Evolutionary conservation across 805 yeast genomes (phyloP), one percentile per base, ranked within the genome.

Genomic region (Kazachstania taianensis): DNA sequence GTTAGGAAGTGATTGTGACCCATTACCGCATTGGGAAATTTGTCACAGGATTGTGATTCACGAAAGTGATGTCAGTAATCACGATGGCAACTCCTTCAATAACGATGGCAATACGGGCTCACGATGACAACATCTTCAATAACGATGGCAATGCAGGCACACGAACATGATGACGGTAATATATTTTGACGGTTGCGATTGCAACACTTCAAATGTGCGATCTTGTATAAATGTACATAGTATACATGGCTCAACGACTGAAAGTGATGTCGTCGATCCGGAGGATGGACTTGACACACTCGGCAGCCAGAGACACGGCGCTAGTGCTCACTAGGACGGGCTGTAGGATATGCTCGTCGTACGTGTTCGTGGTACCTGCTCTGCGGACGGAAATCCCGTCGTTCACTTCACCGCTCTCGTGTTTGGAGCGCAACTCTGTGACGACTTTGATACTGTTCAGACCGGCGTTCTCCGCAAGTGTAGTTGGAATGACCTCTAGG

Each of bases 341-440:
- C 62, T 92, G 99, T 53, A 92, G 67, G 39, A 92, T 96, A 57
- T 92, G 94, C 62, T 92, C 99, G 35, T 81, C 84, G 49, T 69
- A 83, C 20, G 94, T 85, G 59, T 89, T 85, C 30, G 87, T 75
- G 27, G 97, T 83, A 32, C 94, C 94, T 0, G 94, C 79, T 55
- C 96, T 78, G 63, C 96, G 76, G 36, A 86, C 94, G 26, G 94
- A 81, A 43, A 92, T 84, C 35, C 98, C 99, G n/a, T 96, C 94
- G 50, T 85, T 79, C 45, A 67, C 71, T 58, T 86, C 95, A 39
- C 98, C 97, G 44, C 69, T 67, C 56, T 82, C 96, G 57, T 92
- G 98, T 61, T 80, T 78, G 54, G 81, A 80, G 59, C 96, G 81
- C 46, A 86, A 71, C 48, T 87, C 96, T 12, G 96, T 86, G 20